Conservation (phyloP, 345 rosid species). For the Eucalyptus tenuipes region DNA sequence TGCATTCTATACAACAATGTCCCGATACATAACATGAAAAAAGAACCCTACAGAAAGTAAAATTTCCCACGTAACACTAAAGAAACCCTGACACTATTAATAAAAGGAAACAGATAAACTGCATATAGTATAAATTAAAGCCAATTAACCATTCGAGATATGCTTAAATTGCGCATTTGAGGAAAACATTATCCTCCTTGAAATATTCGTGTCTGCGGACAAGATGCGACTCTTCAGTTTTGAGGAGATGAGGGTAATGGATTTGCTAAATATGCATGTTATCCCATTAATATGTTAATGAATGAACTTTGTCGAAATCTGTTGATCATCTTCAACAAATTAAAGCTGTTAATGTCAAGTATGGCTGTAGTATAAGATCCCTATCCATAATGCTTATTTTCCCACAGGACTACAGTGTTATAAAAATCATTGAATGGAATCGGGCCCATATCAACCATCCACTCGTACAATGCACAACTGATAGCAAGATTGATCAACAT, state of each 20-base stretch:
- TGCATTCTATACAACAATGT: not conserved
- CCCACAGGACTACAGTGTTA: not conserved
- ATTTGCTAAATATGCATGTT: not conserved
- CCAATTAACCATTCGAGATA: not conserved
- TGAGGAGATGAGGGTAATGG: not conserved
- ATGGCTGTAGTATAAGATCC: not conserved
- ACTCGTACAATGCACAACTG: not conserved
- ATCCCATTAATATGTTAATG: not conserved
- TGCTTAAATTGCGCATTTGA: not conserved
- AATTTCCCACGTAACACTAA: not conserved
- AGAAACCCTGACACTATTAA: not conserved
- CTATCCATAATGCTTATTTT: not conserved
- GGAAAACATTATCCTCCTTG: not conserved
- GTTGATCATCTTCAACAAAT: not conserved
- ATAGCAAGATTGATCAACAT: not conserved
- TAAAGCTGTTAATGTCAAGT: not conserved
- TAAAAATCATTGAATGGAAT: not conserved
- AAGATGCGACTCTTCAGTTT: not conserved
- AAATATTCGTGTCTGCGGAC: not conserved
- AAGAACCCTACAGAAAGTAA: not conserved
- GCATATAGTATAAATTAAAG: not conserved
- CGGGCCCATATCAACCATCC: not conserved
- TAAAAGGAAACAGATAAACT: not conserved
- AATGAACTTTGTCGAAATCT: not conserved
- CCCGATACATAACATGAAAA: not conserved